Evolutionary conservation across 1,284 basidiomycete species (phyloP), one percentile per base, ranked within the genome.

Genomic region (Puccinia polysora): DNA sequence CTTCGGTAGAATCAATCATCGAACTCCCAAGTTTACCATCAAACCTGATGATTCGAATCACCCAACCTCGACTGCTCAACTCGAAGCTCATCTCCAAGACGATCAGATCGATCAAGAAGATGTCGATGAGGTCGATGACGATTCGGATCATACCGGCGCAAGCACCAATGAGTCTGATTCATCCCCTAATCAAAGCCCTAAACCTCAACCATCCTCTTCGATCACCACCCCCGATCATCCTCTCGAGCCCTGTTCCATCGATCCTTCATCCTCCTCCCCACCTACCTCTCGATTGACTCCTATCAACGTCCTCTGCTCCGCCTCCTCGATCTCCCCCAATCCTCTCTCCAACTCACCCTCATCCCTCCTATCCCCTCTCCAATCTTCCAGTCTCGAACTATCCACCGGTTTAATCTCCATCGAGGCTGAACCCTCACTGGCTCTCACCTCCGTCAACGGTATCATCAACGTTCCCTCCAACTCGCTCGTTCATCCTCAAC

Each of bases 391-490:
- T 18, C 23, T 53, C 36, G 47, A 52, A 45, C 38, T 50, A 8
- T 18, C 49, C 4, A 49, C 32, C 20, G 68, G 55, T 14, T 55
- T 71, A n/a, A 15, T 71, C 32, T 49, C 68, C 36, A 63, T 30
- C 40, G 68, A 63, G 32, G 58, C 50, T 49, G 68, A 71, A 40
- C 68, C 68, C 45, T 47, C 47, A 18, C 23, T 50, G 25, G 63
- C 68, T 36, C 50, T 71, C 6, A 71, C 59, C 20, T 62, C 58
- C 4, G 68, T 71, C 23, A 71, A 50, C 32, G 68, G 68, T 12
- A 71, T 71, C 49, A 43, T 71, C 30, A 45, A 71, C 47, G 38
- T 43, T 5, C 28, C 50, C 28, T 45, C 53, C 25, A 67, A 30
- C 18, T 43, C 52, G 52, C 3, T 58, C 28, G n/a, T n/a, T 14